phyloP scores from a whole-genome alignment of 106 monocot species.

The Acanthochlamys bracteata region DNA sequence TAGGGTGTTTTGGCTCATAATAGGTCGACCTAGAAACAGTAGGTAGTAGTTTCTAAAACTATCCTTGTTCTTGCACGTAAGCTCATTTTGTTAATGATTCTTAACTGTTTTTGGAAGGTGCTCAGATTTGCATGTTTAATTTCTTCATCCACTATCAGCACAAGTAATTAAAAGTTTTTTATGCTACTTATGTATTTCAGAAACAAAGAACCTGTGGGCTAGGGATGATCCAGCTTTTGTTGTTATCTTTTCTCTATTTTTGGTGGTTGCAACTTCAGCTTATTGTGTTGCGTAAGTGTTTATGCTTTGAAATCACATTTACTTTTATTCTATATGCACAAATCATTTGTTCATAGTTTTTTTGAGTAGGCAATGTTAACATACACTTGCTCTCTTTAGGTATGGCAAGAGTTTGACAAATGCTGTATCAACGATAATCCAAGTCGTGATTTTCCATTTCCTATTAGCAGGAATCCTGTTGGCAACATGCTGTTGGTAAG shows the following conservation, averaged over 20 bases:
- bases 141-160: background rate
- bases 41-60: no score
- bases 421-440: slow-evolving; percentile 51
- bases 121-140: background rate
- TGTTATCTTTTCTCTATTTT: slow-evolving; percentile 72
- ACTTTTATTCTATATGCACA: background rate
- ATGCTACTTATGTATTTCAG: slow-evolving; percentile 22
- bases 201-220: slow-evolving; percentile 99
- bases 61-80: no score
- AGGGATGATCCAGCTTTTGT: slow-evolving; percentile 97
- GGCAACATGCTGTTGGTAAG: slow-evolving; percentile 73
- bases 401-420: slow-evolving; percentile 49
- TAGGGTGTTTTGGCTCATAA: no score
- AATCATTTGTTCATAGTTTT: background rate
- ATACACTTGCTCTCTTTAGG: slow-evolving; percentile 19
- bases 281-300: slow-evolving; percentile 90
- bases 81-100: no score
- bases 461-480: slow-evolving; percentile 52
- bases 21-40: no score
- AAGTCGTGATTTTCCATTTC: slow-evolving; percentile 68
- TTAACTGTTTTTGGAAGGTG: no score
- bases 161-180: background rate
- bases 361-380: background rate
- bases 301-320: background rate
- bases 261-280: slow-evolving; percentile 79